A percentile compares a stretch with the other conserved stretches of the same genome.
Evolutionary conservation across 768 basidiomycete species (phyloP).

Genomic region (Hericium coralloides): DNA sequence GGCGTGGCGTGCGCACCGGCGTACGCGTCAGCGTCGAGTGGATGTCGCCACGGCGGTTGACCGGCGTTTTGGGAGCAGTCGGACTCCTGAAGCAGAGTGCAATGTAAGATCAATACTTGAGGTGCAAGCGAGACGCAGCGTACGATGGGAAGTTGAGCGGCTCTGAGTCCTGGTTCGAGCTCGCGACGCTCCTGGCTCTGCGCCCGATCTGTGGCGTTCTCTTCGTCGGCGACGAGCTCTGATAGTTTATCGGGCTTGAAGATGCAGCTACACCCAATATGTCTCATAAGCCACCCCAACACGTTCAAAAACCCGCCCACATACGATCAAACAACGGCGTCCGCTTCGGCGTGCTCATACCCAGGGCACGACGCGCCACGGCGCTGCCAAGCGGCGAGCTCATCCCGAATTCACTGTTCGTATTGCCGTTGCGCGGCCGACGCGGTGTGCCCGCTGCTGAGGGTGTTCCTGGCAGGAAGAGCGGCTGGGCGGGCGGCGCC

Average conservation of each 20-base stretch:
- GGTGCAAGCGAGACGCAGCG: conserved; percentile 13
- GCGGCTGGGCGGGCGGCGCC: conserved; percentile 7
- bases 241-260: conserved; percentile 24
- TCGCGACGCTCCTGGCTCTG: conserved; percentile 13
- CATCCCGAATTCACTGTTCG: background rate
- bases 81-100: conserved; percentile 35
- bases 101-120: background rate
- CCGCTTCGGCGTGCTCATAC: conserved; percentile 15
- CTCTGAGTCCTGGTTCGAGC: conserved; percentile 36
- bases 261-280: conserved; percentile 5
- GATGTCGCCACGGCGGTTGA: conserved; percentile 81
- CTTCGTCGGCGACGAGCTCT: conserved; percentile 19
- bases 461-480: conserved; percentile 12
- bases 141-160: conserved; percentile 67
- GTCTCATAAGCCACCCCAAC: background rate
- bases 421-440: background rate
- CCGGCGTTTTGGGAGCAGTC: conserved; percentile 45
- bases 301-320: background rate
- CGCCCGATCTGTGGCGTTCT: conserved; percentile 14
- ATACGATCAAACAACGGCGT: conserved; percentile 14
- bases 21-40: conserved; percentile 63
- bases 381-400: background rate
- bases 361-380: conserved; percentile 11
- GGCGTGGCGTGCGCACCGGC: conserved; percentile 23
- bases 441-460: conserved; percentile 11